Evolutionary conservation across 352 stramenopile genomes (phyloP).

Genomic region (Pythium sukuiense): DNA sequence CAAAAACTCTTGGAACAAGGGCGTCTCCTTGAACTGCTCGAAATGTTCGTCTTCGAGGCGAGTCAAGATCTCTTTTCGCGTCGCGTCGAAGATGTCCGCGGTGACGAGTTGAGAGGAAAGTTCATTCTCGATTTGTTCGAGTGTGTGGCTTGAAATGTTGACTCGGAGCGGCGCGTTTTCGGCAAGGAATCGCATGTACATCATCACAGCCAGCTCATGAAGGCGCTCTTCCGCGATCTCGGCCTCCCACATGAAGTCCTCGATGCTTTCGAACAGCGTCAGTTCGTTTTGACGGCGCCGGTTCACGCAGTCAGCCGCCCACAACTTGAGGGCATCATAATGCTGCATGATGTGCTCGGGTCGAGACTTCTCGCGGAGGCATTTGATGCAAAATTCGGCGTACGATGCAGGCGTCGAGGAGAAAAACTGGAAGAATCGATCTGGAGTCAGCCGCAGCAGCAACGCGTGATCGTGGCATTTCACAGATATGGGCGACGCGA

Average conservation of each 20-base stretch:
- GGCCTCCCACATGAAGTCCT: constrained; percentile 63
- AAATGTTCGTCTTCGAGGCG: constrained; percentile 57
- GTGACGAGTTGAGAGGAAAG: constrained; percentile 42
- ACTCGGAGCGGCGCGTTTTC: constrained; percentile 38
- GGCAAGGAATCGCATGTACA: constrained; percentile 60
- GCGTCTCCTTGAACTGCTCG: constrained; percentile 42
- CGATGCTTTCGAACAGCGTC: constrained; percentile 60
- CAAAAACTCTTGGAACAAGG: constrained; percentile 52
- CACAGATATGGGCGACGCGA: constrained; percentile 36
- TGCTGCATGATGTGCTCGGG: constrained; percentile 71
- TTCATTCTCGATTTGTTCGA: constrained; percentile 46
- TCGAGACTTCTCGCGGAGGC: constrained; percentile 42
- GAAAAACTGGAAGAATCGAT: constrained; percentile 60
- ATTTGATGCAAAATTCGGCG: constrained; percentile 71
- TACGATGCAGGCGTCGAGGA: constrained; percentile 51
- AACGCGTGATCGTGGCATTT: constrained; percentile 47
- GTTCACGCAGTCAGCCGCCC: constrained; percentile 54
- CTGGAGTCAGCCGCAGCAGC: constrained; percentile 37
- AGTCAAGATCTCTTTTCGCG: constrained; percentile 48
- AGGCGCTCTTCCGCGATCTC: constrained; percentile 50
- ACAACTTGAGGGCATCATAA: constrained; percentile 59
- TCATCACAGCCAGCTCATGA: constrained; percentile 52
- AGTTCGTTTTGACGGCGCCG: constrained; percentile 50
- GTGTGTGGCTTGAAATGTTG: constrained; percentile 25
- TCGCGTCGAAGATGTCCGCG: constrained; percentile 40